Evolutionary conservation across 345 rosid genomes (phyloP).

Genomic region (Citrus australasica): DNA sequence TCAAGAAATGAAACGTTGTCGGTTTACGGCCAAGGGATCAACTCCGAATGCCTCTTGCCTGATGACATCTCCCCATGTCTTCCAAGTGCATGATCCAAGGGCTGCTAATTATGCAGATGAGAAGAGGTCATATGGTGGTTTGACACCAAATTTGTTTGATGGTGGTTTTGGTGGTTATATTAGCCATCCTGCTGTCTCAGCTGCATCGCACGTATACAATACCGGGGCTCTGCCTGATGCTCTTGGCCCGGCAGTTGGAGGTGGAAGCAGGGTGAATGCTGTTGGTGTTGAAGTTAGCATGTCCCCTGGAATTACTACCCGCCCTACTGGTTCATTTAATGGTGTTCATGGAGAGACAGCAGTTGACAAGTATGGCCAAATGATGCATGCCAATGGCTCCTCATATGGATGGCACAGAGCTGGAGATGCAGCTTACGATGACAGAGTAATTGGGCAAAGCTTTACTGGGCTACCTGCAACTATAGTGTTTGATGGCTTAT

Average conservation of each 20-base stretch:
- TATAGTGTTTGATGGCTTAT: conserved; percentile 19
- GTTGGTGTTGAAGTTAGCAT: conserved; percentile 11
- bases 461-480: conserved; percentile 26
- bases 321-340: conserved; percentile 32
- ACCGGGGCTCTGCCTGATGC: conserved; percentile 33
- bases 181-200: conserved; percentile 35
- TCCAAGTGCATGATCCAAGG: conserved; percentile 37
- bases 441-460: conserved; percentile 30
- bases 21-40: conserved; percentile 33
- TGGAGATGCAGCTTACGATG: conserved; percentile 14
- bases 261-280: conserved; percentile 16
- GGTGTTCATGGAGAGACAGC: conserved; percentile 25
- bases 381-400: conserved; percentile 15
- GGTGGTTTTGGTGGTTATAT: conserved; percentile 44
- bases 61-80: conserved; percentile 28
- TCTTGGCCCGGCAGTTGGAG: conserved; percentile 13
- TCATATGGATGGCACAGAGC: conserved; percentile 24
- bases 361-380: conserved; percentile 23
- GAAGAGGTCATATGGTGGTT: conserved; percentile 21
- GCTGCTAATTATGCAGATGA: conserved; percentile 22
- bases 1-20: conserved; percentile 50
- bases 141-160: conserved; percentile 19
- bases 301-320: conserved; percentile 14
- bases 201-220: conserved; percentile 35
- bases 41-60: conserved; percentile 29